Conservation (phyloP, 1,284 basidiomycete genomes). For the Puccinia horiana region DNA sequence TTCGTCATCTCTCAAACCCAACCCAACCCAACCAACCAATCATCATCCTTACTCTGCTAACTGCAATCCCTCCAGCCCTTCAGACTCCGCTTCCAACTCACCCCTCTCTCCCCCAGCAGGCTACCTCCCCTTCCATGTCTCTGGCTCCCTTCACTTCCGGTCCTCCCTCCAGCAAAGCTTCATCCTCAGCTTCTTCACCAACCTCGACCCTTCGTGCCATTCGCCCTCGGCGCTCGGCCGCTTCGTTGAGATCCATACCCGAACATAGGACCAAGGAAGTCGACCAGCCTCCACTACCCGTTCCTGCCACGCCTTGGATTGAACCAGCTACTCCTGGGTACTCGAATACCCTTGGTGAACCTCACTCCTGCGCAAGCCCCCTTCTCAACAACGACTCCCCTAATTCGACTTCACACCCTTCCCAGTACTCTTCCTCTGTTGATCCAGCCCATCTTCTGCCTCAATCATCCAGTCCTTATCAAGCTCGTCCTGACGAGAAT, state of each 20-base stretch:
- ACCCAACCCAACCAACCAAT: neutral
- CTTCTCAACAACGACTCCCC: neutral
- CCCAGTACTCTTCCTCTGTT: neutral
- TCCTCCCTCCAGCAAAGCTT: neutral
- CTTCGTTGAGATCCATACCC: slow-evolving; percentile 43
- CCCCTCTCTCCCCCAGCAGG: slow-evolving; percentile 3
- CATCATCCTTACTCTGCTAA: neutral
- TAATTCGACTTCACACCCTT: neutral
- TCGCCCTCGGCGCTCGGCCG: slow-evolving; percentile 34
- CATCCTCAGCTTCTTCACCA: neutral
- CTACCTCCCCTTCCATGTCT: neutral
- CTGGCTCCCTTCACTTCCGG: slow-evolving; percentile 5
- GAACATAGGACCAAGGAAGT: slow-evolving; percentile 35
- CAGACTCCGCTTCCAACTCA: neutral
- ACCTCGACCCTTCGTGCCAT: slow-evolving; percentile 13
- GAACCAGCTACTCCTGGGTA: slow-evolving; percentile 32
- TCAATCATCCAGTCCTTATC: neutral
- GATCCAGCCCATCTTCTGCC: slow-evolving; percentile 12
- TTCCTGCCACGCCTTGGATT: slow-evolving; percentile 43
- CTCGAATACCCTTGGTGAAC: neutral
- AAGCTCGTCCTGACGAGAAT: slow-evolving; percentile 15
- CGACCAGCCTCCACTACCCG: slow-evolving; percentile 43
- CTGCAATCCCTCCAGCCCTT: neutral
- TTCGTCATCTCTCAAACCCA: neutral
- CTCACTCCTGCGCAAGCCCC: slow-evolving; percentile 15